phyloP scores from a whole-genome alignment of 768 basidiomycete species.

The Leccinum obscurum region DNA sequence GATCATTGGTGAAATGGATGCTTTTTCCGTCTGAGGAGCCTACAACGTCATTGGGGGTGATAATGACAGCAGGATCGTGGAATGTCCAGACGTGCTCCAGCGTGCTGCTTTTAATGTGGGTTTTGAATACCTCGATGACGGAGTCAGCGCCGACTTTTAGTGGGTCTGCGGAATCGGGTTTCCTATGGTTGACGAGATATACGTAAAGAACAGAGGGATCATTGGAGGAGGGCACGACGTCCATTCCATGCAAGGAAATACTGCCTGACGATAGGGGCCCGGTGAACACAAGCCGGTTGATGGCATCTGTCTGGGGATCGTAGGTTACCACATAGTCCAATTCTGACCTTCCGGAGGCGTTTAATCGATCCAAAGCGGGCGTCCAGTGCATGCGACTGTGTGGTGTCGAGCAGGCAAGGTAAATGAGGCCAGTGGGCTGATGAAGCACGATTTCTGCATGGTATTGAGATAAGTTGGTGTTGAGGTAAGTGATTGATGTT shows the following conservation, averaged over 20 bases:
- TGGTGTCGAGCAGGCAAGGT: slow-evolving; percentile 62
- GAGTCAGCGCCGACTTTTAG: slow-evolving; percentile 64
- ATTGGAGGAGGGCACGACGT: slow-evolving; percentile 54
- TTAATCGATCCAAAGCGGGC: slow-evolving; percentile 41
- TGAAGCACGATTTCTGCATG: slow-evolving; percentile 58
- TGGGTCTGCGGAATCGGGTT: slow-evolving; percentile 43
- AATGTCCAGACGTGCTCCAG: slow-evolving; percentile 60
- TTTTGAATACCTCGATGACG: slow-evolving; percentile 68
- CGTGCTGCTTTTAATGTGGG: slow-evolving; percentile 40
- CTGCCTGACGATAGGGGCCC: slow-evolving; percentile 41
- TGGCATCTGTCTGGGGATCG: slow-evolving; percentile 44
- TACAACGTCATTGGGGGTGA: slow-evolving; percentile 73
- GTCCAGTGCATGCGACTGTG: slow-evolving; percentile 51
- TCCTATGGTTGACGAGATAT: slow-evolving; percentile 73
- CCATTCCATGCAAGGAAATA: slow-evolving; percentile 66
- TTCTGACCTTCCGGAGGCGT: slow-evolving; percentile 39
- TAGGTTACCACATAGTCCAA: slow-evolving; percentile 63
- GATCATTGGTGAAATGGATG: slow-evolving; percentile 73
- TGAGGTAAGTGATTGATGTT: not conserved
- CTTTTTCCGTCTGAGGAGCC: slow-evolving; percentile 62
- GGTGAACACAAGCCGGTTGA: slow-evolving; percentile 46
- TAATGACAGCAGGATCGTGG: slow-evolving; percentile 46
- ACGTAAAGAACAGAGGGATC: slow-evolving; percentile 55
- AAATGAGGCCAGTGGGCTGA: slow-evolving; percentile 54
- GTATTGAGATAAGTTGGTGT: slow-evolving; percentile 12